Base-by-base conservation (phyloP, 164 flowering plant genomes). In the Warburgia ugandensis region DNA sequence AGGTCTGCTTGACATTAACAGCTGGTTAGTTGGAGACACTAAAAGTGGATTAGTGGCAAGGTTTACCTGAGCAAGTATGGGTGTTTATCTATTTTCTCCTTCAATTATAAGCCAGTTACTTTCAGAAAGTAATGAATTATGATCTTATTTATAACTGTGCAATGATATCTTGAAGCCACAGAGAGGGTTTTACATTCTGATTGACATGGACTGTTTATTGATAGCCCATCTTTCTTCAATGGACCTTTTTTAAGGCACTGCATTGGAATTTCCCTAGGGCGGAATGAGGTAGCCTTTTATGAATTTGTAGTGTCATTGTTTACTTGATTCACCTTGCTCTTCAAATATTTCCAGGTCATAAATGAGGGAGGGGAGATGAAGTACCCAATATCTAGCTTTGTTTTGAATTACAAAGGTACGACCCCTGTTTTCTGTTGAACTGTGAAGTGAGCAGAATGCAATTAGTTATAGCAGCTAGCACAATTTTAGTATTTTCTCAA, bases 41-140 rank as follows among this genome's bases (percentile, higher is more conserved):
- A 54, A 89, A 82, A 70, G 73, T 89, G 11, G 87, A 85, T 0
- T 73, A 85, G 37, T 85, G n/a, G 94, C 58, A 89, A 89, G 74
- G 59, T 78, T 21, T 89, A 89, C 61, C 56, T 89, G 52, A 81
- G 89, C 73, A 81, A 81, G 61, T 65, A 79, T 27, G 83, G 82
- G 5, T 52, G 84, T 65, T 72, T 89, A 60, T 60, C 80, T 59
- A 83, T 78, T 0, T n/a, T n/a, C n/a, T n/a, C n/a, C n/a, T n/a
- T n/a, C n/a, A n/a, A n/a, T n/a, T n/a, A n/a, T n/a, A n/a, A n/a
- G n/a, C n/a, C n/a, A n/a, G n/a, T n/a, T n/a, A n/a, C n/a, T n/a
- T n/a, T n/a, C n/a, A n/a, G n/a, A n/a, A n/a, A n/a, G 97, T 94
- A 14, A 88, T 67, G 8, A 84, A 88, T 54, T 85, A 64, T 17